phyloP scores from a whole-genome alignment of 2,329 filamentous ascomycete genomes.

The Paecilomyces dactylethromorphus region DNA sequence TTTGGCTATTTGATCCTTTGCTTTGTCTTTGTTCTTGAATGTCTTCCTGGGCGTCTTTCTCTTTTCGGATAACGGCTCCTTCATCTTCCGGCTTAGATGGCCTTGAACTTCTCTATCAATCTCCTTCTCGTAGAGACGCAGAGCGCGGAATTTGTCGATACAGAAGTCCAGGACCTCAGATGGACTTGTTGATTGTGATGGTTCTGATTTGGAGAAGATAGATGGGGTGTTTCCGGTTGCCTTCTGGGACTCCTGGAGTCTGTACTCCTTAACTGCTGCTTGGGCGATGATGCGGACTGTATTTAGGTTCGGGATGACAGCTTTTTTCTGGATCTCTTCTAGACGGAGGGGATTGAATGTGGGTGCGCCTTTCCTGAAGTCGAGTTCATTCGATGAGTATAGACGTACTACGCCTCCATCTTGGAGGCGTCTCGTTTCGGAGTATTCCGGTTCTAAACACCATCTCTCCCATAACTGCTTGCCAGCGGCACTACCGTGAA shows the following conservation, averaged over 20 bases:
- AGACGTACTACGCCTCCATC: constrained; percentile 22
- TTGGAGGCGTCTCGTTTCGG: constrained; percentile 12
- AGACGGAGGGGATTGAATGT: constrained; percentile 20
- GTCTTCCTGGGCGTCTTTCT: neutral
- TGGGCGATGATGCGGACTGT: constrained; percentile 31
- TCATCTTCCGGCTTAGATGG: constrained; percentile 17
- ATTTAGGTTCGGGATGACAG: constrained; percentile 25
- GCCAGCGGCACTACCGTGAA: constrained; percentile 43
- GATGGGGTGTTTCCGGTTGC: neutral
- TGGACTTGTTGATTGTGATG: neutral
- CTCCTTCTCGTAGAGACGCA: constrained; percentile 20
- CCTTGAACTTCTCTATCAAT: constrained; percentile 29
- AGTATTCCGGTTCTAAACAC: constrained; percentile 28
- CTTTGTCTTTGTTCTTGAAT: neutral
- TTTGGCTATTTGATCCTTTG: neutral
- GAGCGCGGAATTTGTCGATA: constrained; percentile 21
- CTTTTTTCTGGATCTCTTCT: constrained; percentile 17
- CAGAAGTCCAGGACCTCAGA: constrained; percentile 26
- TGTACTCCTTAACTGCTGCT: constrained; percentile 24
- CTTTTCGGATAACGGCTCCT: neutral
- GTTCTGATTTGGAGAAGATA: neutral
- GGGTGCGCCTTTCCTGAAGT: constrained; percentile 14
- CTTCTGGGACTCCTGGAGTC: constrained; percentile 2
- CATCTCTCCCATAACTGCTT: constrained; percentile 44
- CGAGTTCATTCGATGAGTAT: constrained; percentile 15